Evolutionary conservation across 192 early-diverging fungal genomes (phyloP).

Genomic region (Fimicolochytrium jonesii): DNA sequence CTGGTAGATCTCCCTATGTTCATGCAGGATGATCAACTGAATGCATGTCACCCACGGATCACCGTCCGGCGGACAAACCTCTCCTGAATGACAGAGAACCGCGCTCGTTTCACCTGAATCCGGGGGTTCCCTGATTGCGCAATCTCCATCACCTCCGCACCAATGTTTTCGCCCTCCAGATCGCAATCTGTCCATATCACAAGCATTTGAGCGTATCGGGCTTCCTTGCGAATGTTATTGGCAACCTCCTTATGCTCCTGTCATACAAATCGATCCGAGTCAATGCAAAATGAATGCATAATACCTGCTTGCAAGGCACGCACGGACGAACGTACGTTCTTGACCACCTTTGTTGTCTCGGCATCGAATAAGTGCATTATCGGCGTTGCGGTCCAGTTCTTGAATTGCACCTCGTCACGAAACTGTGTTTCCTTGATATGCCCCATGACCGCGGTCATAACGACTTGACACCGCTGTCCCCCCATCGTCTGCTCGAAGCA

Average conservation of each 20-base stretch:
- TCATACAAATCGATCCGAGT: constrained; percentile 9
- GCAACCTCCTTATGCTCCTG: constrained; percentile 51
- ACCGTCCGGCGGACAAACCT: constrained; percentile 40
- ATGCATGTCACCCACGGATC: neutral
- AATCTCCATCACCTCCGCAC: constrained; percentile 71
- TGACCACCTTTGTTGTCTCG: constrained; percentile 52
- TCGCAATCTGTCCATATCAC: constrained; percentile 99
- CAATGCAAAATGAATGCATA: too few species aligned
- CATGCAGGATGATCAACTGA: neutral
- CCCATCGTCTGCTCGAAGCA: constrained; percentile 64
- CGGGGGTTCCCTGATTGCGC: constrained; percentile 59
- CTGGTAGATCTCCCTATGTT: constrained; percentile 61
- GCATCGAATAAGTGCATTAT: constrained; percentile 67
- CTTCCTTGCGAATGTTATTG: constrained; percentile 62
- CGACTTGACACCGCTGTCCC: constrained; percentile 51
- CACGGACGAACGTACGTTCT: constrained; percentile 25
- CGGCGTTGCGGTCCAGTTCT: constrained; percentile 58
- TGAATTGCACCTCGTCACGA: constrained; percentile 39
- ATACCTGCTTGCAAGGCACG: too few species aligned
- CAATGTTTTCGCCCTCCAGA: constrained; percentile 93
- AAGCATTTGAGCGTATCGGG: constrained; percentile 57
- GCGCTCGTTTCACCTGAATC: constrained; percentile 73
- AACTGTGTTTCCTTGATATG: constrained; percentile 78
- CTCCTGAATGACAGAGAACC: constrained; percentile 82
- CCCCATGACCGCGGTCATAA: constrained; percentile 81